phyloP scores from a whole-genome alignment of 2,329 filamentous ascomycete species.

The Periconia macrospinosa region DNA sequence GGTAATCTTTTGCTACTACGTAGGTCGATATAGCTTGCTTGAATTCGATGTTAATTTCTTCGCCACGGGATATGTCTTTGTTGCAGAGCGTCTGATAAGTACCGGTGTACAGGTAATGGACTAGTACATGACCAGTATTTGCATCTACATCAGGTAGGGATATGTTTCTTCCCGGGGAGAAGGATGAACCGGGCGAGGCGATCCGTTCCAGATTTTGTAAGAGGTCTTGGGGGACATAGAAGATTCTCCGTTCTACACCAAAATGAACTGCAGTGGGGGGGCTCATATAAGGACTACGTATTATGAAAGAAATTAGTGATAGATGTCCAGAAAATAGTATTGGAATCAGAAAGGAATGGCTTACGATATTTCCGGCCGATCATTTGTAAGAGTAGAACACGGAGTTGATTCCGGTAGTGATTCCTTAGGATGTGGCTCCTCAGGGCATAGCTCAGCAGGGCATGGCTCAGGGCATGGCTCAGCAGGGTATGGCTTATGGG shows the following conservation, averaged over 20 bases:
- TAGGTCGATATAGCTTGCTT: slow-evolving; percentile 18
- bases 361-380: slow-evolving; percentile 10
- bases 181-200: neutral
- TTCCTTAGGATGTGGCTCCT: neutral
- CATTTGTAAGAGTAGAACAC: slow-evolving; percentile 1
- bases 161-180: neutral
- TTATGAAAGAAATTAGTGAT: slow-evolving; percentile 7
- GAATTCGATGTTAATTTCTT: slow-evolving; percentile 13
- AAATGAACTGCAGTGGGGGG: slow-evolving; percentile 4
- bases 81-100: slow-evolving; percentile 25
- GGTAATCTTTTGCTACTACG: slow-evolving; percentile 9
- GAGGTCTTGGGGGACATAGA: slow-evolving; percentile 9
- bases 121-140: slow-evolving; percentile 1
- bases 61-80: neutral
- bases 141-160: neutral
- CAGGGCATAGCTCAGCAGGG: neutral
- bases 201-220: slow-evolving; percentile 8
- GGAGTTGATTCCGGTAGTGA: slow-evolving; percentile 5
- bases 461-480: neutral
- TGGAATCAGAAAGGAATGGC: slow-evolving; percentile 6
- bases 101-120: slow-evolving; percentile 17
- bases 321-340: neutral
- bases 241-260: slow-evolving; percentile 2
- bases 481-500: neutral
- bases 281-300: slow-evolving; percentile 11